Evolutionary conservation across 2,329 filamentous ascomycete genomes (phyloP), one percentile per base, ranked within the genome.

Genomic region (Diaporthe ilicicola): DNA sequence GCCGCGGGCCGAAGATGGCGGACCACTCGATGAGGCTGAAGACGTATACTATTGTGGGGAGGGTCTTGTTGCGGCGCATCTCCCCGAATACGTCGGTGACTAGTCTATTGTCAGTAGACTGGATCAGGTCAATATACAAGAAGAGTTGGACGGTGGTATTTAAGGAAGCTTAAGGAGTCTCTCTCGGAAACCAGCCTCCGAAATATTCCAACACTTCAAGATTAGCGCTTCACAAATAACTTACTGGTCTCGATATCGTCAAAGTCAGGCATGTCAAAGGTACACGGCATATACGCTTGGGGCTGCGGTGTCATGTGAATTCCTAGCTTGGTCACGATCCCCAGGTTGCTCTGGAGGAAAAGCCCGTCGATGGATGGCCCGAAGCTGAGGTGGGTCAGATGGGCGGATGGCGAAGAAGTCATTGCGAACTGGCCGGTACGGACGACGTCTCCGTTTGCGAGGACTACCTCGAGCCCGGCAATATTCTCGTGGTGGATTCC

Each of bases 311-410:
- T 81, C 64, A 82, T 70, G 74, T 78, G 79, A 65, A 89, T 81
- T 0, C 86, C 86, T 80, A 89, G 84, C 75, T 89, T 89, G 4
- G 85, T 86, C 6, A 88, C 85, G 32, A 89, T 84, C 2, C 86
- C 87, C 8, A 88, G 79, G 69, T 87, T 88, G 17, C 82, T 84
- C 74, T 89, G 86, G 1, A 85, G 77, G 75, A 89, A 89, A 3
- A 89, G 81, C 0, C 84, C 84, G 61, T 84, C 83, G 50, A 83
- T 78, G 1, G 80, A 80, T 6, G 83, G 83, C 0, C 82, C 82
- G 71, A 82, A 84, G 8, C 77, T 80, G 71, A 81, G 78, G 67
- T 81, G 80, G 53, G 81, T 82, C 1, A 80, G 74, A 59, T 81
- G 78, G 22, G 82, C 79, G 1, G 81, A 83, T 1, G 81, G 79